Evolutionary conservation across 2,329 filamentous ascomycete genomes (phyloP), one percentile per base, ranked within the genome.

Genomic region (Aspergillus glaucus): DNA sequence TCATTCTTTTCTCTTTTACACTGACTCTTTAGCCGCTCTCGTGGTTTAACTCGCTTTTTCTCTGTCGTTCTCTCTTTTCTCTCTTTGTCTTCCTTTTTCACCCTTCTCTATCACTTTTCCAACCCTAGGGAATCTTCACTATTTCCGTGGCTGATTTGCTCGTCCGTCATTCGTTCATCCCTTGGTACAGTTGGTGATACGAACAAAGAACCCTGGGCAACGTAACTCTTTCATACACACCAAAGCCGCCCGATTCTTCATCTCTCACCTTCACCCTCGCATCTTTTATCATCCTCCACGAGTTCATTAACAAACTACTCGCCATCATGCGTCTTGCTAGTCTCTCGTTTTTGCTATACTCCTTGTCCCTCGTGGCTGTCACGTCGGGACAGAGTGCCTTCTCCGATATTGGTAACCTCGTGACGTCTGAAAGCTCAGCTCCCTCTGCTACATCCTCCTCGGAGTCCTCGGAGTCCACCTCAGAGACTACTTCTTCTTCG

Each of bases 311-410:
- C n/a, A 14, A 42, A 42, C 40, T 14, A 22, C 37, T 41, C 26
- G 47, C 53, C 55, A 62, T 48, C 51, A 67, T 67, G 65, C 64
- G 64, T 55, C 51, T 62, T 43, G 52, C 58, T 47, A 53, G 54
- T 45, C 57, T 67, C 40, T 64, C 64, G 44, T 56, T 67, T 41
- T 44, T 67, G 49, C 45, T 61, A 14, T 64, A 67, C 51, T 63
- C 63, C 48, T 55, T 68, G 48, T 62, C 65, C 43, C 55, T 67
- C 51, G 57, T 63, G 51, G 60, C 63, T 5, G 60, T 60, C 41
- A 50, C 52, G 24, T 61, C 63, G 43, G 63, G 60, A 22, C 63
- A 66, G 55, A 63, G 59, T 46, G 48, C 50, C 15, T 55, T 45
- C 44, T 54, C 54, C 6, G 59, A 55, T 44, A 3, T 55, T 47